Conservation (phyloP, 139 green algal species). For the Trebouxia sp. region DNA sequence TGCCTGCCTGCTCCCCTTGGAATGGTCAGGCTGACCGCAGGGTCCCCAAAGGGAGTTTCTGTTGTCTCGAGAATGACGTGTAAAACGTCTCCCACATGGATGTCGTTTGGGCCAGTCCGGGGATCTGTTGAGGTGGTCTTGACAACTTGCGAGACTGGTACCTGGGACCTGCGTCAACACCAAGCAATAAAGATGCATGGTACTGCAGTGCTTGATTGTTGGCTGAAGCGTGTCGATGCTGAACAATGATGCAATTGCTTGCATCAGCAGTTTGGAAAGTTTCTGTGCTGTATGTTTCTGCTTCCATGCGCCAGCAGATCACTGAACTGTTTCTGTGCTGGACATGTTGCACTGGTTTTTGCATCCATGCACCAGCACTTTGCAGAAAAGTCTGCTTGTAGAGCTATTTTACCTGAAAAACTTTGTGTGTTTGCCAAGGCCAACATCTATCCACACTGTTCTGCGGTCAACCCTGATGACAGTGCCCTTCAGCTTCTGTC, state of each 20-base stretch:
- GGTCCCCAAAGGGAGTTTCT: constrained; percentile 44
- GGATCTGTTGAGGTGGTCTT: neutral
- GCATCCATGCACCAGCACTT: no score
- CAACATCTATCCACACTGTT: constrained; percentile 19
- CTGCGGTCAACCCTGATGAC: neutral
- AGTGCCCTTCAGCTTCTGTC: constrained; percentile 1
- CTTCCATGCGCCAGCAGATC: no score
- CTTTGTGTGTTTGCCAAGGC: neutral
- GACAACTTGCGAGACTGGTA: neutral
- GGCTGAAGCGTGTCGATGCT: no score
- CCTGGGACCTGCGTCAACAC: neutral
- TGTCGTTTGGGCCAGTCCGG: constrained; percentile 27
- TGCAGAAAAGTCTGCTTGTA: neutral
- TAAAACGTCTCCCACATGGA: constrained; percentile 42
- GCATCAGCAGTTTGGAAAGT: no score
- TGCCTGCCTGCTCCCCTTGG: neutral
- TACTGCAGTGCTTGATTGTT: neutral
- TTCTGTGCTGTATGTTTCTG: no score
- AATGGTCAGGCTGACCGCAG: constrained; percentile 37
- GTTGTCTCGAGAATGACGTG: constrained; percentile 38
- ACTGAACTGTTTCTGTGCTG: no score
- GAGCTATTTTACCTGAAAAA: constrained; percentile 13
- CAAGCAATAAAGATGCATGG: neutral
- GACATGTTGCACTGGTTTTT: no score
- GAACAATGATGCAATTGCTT: no score